phyloP scores from a whole-genome alignment of 495 filamentous ascomycete species.

The Apiosordaria backusii region DNA sequence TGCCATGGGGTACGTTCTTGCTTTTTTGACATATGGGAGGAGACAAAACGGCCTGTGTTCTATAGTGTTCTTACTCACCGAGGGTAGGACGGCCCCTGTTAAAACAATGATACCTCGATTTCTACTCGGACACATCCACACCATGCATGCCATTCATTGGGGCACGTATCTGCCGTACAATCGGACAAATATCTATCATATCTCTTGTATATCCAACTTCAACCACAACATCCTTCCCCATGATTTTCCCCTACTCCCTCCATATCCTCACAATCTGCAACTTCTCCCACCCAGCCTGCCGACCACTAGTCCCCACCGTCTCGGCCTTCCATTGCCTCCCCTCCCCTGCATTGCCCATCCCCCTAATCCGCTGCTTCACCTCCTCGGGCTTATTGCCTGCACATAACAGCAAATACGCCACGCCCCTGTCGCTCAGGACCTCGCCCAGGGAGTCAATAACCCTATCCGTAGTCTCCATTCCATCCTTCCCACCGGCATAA shows the following conservation, averaged over 20 bases:
- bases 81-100: constrained; percentile 6
- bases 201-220: too few relatives aligned
- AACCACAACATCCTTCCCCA: too few relatives aligned
- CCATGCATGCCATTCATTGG: too few relatives aligned
- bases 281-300: constrained; percentile 88
- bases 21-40: constrained; percentile 7
- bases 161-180: too few relatives aligned
- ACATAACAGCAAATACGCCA: constrained; percentile 87
- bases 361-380: constrained; percentile 62
- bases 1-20: not conserved
- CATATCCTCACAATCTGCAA: constrained; percentile 78
- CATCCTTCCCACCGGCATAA: constrained; percentile 82
- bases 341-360: constrained; percentile 34
- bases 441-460: constrained; percentile 63
- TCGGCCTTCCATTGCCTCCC: constrained; percentile 63
- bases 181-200: too few relatives aligned
- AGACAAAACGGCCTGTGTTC: not conserved
- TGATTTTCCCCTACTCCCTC: constrained; percentile 34
- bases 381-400: constrained; percentile 77
- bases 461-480: constrained; percentile 87
- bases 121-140: not conserved
- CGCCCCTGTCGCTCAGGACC: constrained; percentile 63
- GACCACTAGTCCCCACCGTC: constrained; percentile 79
- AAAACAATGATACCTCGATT: constrained; percentile 1
- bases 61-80: not conserved